Base-by-base conservation (phyloP, 345 rosid genomes). In the Sisymbrium irio region DNA sequence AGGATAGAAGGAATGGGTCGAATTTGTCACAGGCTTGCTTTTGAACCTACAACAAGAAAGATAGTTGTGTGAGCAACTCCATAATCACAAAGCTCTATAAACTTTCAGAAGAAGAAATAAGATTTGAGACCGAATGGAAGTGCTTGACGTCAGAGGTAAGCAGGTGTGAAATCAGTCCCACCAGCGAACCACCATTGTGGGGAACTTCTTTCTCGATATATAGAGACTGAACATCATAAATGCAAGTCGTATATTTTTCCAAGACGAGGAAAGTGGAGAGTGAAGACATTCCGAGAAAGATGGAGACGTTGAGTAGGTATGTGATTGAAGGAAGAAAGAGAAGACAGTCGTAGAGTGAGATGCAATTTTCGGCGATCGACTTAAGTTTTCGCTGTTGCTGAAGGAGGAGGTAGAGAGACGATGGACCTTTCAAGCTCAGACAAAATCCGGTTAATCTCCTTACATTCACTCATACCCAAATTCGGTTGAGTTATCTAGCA, bases 181-280 rank as follows among this genome's bases (percentile, higher is more conserved):
- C 98, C 96, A 42, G 97, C 97, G 75, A 94, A 91, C 98, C 98
- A 94, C 98, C 98, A 94, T 72, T 91, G 96, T 80, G 86, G 0
- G 81, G 75, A 40, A 74, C 80, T 80, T 88, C 93, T 42, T 82
- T 88, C 80, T 86, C 89, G 32, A 88, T n/a, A n/a, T n/a, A n/a
- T 86, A 19, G 91, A 82, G 69, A 82, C 85, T 20, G 87, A 88
- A 40, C 84, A 80, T 39, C 80, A 72, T 7, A 70, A 55, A 27
- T 50, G 4, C 66, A 76, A 17, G 28, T 45, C 46, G 28, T 44
- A 49, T 64, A 3, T 63, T 15, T 40, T 54, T 9, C 49, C 25
- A 15, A 47, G 63, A 61, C 20, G 49, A 9, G 62, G 19, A 15
- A 61, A 68, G 1, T 19, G 47, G 49, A 68, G 49, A 67, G 57